Evolutionary conservation across 805 yeast genomes (phyloP), one percentile per base, ranked within the genome.

Genomic region (Saccharomycopsis lassenensis): DNA sequence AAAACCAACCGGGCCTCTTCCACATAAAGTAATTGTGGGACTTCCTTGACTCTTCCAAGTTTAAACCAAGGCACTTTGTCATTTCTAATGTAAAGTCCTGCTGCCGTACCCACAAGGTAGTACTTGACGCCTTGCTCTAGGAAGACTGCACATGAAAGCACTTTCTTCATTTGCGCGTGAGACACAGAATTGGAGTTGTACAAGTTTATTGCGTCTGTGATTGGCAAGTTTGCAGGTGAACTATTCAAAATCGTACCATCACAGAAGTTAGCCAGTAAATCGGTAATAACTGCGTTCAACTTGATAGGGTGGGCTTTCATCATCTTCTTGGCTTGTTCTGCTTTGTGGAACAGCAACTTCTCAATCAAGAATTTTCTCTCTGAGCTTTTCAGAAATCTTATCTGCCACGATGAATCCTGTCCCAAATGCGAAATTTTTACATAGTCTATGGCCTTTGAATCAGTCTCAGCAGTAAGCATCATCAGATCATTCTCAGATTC

Each of bases 391-490:
- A 24, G 19, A 24, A 39, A 35, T n/a, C 36, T 32, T 11, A 42
- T 10, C 5, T 33, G 35, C 43, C 38, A 38, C 7, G 30, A 12
- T 14, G 37, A 20, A 7, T 29, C 20, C 21, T 40, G 40, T 7
- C 44, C 44, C 16, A 30, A 7, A 29, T 40, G 41, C 16, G 20
- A 24, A 30, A 40, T 18, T 22, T 37, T 40, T 31, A 40, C 31
- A 3, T 29, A 14, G 14, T 36, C 40, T 11, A 15, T 17, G 22
- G 19, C 8, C 17, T 32, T 36, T 16, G 29, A 26, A 10, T 28
- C 29, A 22, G 33, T 12, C 16, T 36, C 40, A 3, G 16, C 16
- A 5, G 21, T 17, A 5, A 19, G 17, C 18, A 36, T 18, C 10
- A 8, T 16, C 6, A 11, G 14, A 11, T 28, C 37, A 10, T 31